Percentiles rank a stretch among this genome's conserved stretches.
Conservation (phyloP, 1,284 basidiomycete genomes). For the Ustilago loliicola region DNA sequence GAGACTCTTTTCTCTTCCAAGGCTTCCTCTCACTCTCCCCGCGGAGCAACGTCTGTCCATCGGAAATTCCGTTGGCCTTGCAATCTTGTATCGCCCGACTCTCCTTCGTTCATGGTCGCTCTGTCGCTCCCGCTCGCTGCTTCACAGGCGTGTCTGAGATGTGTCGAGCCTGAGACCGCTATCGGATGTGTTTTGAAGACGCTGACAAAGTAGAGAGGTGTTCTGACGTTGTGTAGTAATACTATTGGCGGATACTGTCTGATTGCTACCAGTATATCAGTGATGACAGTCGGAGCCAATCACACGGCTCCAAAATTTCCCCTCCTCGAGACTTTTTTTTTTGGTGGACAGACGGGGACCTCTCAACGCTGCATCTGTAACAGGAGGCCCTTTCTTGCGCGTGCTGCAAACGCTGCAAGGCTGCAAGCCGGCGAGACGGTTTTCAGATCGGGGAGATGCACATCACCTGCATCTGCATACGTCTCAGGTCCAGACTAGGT, state of each 20-base stretch:
- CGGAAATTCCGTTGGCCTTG: not conserved
- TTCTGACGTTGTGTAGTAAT: too few relatives aligned
- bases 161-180: not conserved
- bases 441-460: conserved; percentile 12
- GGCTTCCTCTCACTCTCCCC: not conserved
- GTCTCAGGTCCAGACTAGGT: not conserved
- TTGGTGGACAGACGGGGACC: not conserved
- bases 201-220: not conserved
- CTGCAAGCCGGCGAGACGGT: not conserved
- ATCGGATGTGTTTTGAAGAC: not conserved
- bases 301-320: conserved; percentile 1
- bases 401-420: not conserved
- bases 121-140: not conserved
- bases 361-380: too few relatives aligned
- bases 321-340: not conserved
- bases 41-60: not conserved
- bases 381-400: too few relatives aligned
- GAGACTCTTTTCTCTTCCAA: not conserved
- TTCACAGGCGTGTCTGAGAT: not conserved
- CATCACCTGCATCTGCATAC: conserved; percentile 4
- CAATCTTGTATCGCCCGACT: not conserved
- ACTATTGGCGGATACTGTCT: not conserved
- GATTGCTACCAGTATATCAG: conserved; percentile 6
- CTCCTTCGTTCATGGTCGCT: too few relatives aligned
- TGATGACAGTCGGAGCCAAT: conserved; percentile 6